Base-by-base conservation (phyloP, 495 filamentous ascomycete species). In the Aspergillus affinis region DNA sequence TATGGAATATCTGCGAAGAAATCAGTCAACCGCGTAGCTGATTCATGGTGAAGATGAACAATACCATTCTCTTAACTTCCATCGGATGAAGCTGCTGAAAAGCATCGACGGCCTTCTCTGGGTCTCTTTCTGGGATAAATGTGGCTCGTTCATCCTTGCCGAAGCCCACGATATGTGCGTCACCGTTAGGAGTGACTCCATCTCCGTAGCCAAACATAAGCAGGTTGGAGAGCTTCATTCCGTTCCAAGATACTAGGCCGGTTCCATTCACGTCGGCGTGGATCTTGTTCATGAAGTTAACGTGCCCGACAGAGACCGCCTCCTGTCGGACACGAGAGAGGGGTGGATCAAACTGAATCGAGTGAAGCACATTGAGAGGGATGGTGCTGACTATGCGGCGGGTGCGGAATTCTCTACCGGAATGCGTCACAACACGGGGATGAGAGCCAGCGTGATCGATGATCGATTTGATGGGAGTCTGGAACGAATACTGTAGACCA, bases 201-300 rank as follows among this genome's bases (percentile, higher is more conserved):
- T 61, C 62, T 6, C 57, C 60, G 41, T 54, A 55, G 6, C 32
- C 52, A 47, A 54, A 60, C 26, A 62, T 36, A 36, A 59, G 47
- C 15, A 48, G 29, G 10, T 18, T 15, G 6, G 53, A 45, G 5
- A 30, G 36, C 12, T 12, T 49, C 29, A 48, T 53, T 9, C 41
- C 59, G 46, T 55, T 54, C 41, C 57, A 64, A 17, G 48, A 48
- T 8, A 20, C 41, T 4, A 58, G 30, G n/a, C 49, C 58, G 13
- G 30, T 6, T 21, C 51, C 58, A n/a, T 61, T 48, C 0, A 62
- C 64, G 41, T 61, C 65, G 7, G 60, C 67, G 50, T 71, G 67
- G 29, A 71, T 57, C 55, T 74, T 74, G 10, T 61, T 58, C 8
- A 61, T 48, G 30, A 45, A 36, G 58, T 70, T 65, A 17, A 69